Evolutionary conservation across 1,284 basidiomycete genomes (phyloP).

Genomic region (Xanthoconium separans): DNA sequence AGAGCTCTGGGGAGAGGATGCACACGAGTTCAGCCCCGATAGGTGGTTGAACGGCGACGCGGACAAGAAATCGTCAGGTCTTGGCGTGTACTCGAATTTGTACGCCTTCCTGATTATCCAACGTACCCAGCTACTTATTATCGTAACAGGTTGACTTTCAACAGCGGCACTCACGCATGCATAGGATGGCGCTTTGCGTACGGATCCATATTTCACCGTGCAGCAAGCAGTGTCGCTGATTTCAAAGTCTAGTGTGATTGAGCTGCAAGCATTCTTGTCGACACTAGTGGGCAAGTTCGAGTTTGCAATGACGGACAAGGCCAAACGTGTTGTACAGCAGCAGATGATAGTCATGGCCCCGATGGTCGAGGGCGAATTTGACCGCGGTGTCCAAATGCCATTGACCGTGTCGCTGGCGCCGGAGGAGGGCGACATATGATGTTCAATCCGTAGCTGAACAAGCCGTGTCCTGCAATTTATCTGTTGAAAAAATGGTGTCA

Average conservation of each 20-base stretch:
- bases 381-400: constrained; percentile 51
- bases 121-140: neutral
- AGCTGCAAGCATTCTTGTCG: constrained; percentile 50
- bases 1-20: constrained; percentile 50
- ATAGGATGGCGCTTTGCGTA: constrained; percentile 50
- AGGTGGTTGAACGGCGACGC: constrained; percentile 45
- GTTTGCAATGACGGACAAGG: constrained; percentile 39
- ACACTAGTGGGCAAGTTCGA: constrained; percentile 50
- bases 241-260: constrained; percentile 35
- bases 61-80: constrained; percentile 35
- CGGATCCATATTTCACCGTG: neutral
- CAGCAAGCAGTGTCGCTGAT: neutral
- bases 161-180: constrained; percentile 41
- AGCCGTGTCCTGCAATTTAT: too few relatives aligned
- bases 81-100: constrained; percentile 53
- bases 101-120: constrained; percentile 16
- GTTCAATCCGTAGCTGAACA: too few relatives aligned
- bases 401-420: constrained; percentile 41
- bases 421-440: constrained; percentile 20
- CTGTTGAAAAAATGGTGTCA: too few relatives aligned
- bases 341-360: constrained; percentile 44
- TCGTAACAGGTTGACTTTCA: constrained; percentile 40
- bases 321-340: constrained; percentile 40
- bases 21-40: constrained; percentile 48
- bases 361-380: constrained; percentile 44